Evolutionary conservation across 2,329 filamentous ascomycete species (phyloP).

Genomic region (Ascomycota sp.): DNA sequence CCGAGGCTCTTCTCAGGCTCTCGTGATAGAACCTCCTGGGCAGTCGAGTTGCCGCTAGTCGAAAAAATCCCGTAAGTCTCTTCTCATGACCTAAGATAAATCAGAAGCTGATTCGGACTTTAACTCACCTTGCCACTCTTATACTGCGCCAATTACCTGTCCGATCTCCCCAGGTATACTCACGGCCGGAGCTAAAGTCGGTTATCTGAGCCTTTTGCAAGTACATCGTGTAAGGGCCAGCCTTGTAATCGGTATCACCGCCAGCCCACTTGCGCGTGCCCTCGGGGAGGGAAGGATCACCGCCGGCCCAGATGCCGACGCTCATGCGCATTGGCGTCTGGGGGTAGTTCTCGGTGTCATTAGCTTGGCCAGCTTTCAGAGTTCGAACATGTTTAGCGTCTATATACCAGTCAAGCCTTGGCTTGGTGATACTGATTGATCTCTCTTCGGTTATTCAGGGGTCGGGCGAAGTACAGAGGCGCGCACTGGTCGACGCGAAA

Average conservation of each 20-base stretch:
- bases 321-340: constrained; percentile 59
- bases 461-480: too few relatives aligned
- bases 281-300: constrained; percentile 31
- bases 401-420: constrained; percentile 48
- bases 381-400: constrained; percentile 47
- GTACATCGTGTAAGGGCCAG: constrained; percentile 54
- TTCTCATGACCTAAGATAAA: too few relatives aligned
- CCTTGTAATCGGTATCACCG: constrained; percentile 42
- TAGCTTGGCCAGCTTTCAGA: constrained; percentile 37
- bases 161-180: constrained; percentile 44
- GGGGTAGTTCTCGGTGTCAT: constrained; percentile 43
- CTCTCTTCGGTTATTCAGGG: too few relatives aligned
- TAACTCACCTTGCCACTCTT: constrained; percentile 30
- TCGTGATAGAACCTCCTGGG: constrained; percentile 20
- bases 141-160: constrained; percentile 45
- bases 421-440: too few relatives aligned
- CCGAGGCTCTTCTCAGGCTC: constrained; percentile 21
- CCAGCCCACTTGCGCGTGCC: constrained; percentile 51
- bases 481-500: too few relatives aligned
- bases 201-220: constrained; percentile 37
- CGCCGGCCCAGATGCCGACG: constrained; percentile 45
- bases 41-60: constrained; percentile 39
- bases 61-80: too few relatives aligned
- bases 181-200: constrained; percentile 40
- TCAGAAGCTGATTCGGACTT: too few relatives aligned